These are phyloP conservation scores for Neurospora sp. DNA, from an alignment of 495 filamentous ascomycete species.

Conservation along the genomic window DNA sequence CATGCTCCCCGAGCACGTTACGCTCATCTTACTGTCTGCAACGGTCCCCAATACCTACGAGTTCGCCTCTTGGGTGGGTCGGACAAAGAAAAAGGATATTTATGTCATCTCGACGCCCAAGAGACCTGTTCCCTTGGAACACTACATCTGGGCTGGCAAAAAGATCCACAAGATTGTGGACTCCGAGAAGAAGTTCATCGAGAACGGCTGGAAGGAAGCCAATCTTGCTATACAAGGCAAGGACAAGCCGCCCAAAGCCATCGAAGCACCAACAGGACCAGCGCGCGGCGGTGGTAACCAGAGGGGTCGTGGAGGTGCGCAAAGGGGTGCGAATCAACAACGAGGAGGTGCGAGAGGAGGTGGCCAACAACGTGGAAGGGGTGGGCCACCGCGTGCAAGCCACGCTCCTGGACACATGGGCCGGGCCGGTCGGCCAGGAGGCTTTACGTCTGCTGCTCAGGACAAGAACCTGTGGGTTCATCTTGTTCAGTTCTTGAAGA, in stretches of 20 bases:
- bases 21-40: conserved; percentile 86
- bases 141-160: conserved; percentile 91
- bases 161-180: conserved; percentile 91
- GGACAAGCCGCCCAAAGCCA: conserved; percentile 58
- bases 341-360: conserved; percentile 49
- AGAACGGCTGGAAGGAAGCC: conserved; percentile 89
- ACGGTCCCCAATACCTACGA: conserved; percentile 97
- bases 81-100: conserved; percentile 97
- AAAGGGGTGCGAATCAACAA: conserved; percentile 47
- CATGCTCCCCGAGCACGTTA: conserved; percentile 95
- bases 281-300: conserved; percentile 42
- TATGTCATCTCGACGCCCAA: conserved; percentile 98
- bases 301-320: conserved; percentile 41
- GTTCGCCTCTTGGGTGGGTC: conserved; percentile 96
- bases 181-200: conserved; percentile 78
- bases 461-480: conserved; percentile 97
- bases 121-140: conserved; percentile 86
- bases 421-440: conserved; percentile 68
- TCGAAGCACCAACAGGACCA: conserved; percentile 31
- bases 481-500: conserved; percentile 80
- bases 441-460: conserved; percentile 79
- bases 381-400: conserved; percentile 47
- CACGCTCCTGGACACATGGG: conserved; percentile 72
- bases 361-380: conserved; percentile 44
- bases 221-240: conserved; percentile 72